These are phyloP conservation scores for Exutisphaerella laricina DNA, from an alignment of 2,329 filamentous ascomycete genomes.

Conservation along the genomic window DNA sequence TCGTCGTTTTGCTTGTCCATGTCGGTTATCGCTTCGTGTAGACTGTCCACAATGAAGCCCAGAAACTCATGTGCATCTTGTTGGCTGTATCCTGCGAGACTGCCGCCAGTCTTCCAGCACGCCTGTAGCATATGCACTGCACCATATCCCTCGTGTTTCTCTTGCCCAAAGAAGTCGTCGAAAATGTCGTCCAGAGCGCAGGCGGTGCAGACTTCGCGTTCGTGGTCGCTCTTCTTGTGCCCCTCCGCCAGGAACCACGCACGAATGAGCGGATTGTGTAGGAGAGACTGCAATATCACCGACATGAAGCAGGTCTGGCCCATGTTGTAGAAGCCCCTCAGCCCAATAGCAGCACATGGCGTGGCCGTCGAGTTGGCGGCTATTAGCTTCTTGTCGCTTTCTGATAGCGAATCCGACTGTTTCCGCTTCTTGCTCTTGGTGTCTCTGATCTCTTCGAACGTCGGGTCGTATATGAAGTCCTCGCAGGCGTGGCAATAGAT, in stretches of 20 bases:
- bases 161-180: constrained; percentile 59
- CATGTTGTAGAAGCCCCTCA: constrained; percentile 92
- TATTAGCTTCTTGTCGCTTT: constrained; percentile 66
- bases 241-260: constrained; percentile 91
- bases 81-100: constrained; percentile 78
- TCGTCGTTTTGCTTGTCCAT: constrained; percentile 32
- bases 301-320: constrained; percentile 99
- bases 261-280: constrained; percentile 87
- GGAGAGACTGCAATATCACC: constrained; percentile 85
- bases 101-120: constrained; percentile 73
- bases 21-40: constrained; percentile 69
- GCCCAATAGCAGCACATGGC: constrained; percentile 78
- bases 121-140: constrained; percentile 83
- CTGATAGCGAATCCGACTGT: constrained; percentile 33
- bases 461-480: constrained; percentile 77
- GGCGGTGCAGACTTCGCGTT: constrained; percentile 51
- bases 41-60: constrained; percentile 85
- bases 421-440: constrained; percentile 60
- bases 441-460: constrained; percentile 67
- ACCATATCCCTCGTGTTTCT: constrained; percentile 83
- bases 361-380: constrained; percentile 70
- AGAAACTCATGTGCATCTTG: constrained; percentile 98
- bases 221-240: constrained; percentile 72
- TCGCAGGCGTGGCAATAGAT: constrained; percentile 77
- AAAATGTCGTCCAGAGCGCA: constrained; percentile 60